Evolutionary conservation across 164 flowering plant genomes (phyloP), one percentile per base, ranked within the genome.

Genomic region (Brasenia schreberi): DNA sequence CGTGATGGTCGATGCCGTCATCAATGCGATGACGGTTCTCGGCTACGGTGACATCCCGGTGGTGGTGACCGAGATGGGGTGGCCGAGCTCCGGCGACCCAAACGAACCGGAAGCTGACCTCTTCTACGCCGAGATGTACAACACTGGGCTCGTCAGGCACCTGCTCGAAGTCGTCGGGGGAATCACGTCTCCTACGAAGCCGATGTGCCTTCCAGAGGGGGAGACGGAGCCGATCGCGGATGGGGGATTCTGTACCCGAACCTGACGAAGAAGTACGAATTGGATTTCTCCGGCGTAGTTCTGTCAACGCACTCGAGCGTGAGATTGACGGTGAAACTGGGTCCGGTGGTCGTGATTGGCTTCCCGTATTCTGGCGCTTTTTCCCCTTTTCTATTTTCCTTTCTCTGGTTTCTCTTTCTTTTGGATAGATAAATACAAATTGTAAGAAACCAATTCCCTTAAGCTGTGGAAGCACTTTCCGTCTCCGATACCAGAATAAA

Each of bases 51-150:
- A 77, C 7, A 71, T 88, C 11, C 96, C 90, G 2, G 69, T 90
- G 42, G 68, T 85, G 0, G 96, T 90, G 72, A 65, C 90, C 0
- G 93, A 87, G 76, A 92, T 89, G 1, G 98, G 98, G 23, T 92
- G 98, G 98, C 96, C 98, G 17, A 84, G 89, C 69, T 44, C 71
- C 11, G 78, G 79, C 4, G 83, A 59, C 0, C 18, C 66, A 0
- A 64, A 27, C 0, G 96, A 82, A 68, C 72, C 77, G 2, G 86
- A 86, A 6, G 89, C 87, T 5, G 83, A 43, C 4, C 33, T 19
- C 19, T 60, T 42, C 0, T 87, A 80, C 64, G 87, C 96, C 0
- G 82, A 79, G 67, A 77, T 83, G 83, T 92, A 85, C 74, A 11
- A 79, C 43, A 77, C 65, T 43, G 95, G 96, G 0, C 43, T 92